Evolutionary conservation across 2,329 filamentous ascomycete genomes (phyloP).

Genomic region (Hypomyces perniciosus): DNA sequence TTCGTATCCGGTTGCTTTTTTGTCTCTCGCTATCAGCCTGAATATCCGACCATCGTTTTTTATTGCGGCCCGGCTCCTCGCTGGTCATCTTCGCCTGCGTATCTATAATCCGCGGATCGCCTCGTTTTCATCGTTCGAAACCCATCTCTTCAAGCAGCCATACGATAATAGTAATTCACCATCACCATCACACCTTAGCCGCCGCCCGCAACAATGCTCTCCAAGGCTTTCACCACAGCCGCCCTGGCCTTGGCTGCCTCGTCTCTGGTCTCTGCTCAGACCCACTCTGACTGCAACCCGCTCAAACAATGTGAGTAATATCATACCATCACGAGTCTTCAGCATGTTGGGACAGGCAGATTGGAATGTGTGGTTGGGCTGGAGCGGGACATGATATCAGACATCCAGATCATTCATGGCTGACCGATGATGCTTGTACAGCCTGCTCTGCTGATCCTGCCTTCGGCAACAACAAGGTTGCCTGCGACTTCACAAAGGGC

Average conservation of each 20-base stretch:
- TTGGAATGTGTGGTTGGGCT: not conserved
- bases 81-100: slow-evolving; percentile 5
- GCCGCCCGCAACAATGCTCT: slow-evolving; percentile 28
- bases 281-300: slow-evolving; percentile 51
- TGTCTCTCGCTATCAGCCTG: slow-evolving; percentile 12
- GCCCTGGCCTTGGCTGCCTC: slow-evolving; percentile 45
- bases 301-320: slow-evolving; percentile 40
- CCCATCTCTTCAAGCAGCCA: not conserved
- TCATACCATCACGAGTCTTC: too few relatives aligned
- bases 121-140: slow-evolving; percentile 1
- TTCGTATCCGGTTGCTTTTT: slow-evolving; percentile 1
- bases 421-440: slow-evolving; percentile 19
- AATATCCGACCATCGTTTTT: slow-evolving; percentile 7
- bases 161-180: slow-evolving; percentile 2
- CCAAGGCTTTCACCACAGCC: slow-evolving; percentile 40
- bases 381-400: not conserved
- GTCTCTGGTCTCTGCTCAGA: slow-evolving; percentile 48
- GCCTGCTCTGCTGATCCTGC: slow-evolving; percentile 71
- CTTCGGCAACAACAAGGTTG: slow-evolving; percentile 51
- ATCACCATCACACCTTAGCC: not conserved
- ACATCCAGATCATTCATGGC: not conserved
- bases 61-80: slow-evolving; percentile 2
- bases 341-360: not conserved
- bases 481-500: slow-evolving; percentile 74
- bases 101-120: not conserved